Evolutionary conservation across 2,329 filamentous ascomycete genomes (phyloP), one percentile per base, ranked within the genome.

Genomic region (Metarhizium guizhouense): DNA sequence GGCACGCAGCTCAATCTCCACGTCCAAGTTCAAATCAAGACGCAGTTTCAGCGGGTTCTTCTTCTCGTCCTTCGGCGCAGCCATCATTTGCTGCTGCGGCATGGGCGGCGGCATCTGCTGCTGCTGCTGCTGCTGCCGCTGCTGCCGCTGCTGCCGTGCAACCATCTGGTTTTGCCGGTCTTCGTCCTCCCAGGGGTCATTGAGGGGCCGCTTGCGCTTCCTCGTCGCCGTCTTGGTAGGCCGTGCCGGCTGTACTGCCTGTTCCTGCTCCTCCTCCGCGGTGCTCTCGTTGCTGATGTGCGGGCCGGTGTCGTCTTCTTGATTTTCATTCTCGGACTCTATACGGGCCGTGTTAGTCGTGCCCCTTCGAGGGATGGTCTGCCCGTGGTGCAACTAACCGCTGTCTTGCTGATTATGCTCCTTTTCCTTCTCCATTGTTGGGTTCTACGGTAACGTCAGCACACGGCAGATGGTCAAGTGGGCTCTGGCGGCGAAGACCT

Each of bases 1-100:
- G 20, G 88, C 88, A 75, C 90, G 90, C 54, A 92, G 74, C 69
- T 90, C 83, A 62, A 92, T 87, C 72, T 92, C 87, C 53, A 92
- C 79, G 64, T 92, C 88, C 54, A 92, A 72, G 70, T 92, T 91
- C 55, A 90, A 74, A 67, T 92, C 87, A 36, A 90, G 71, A 42
- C 18, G 56, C 66, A 92, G 71, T 68, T 85, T 85, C 66, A 90
- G 70, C 29, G 86, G 84, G 63, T 88, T 85, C 60, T 82, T 72
- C 62, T 68, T 54, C n/a, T 59, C 60, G 11, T 57, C 55, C 61
- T 68, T 54, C 2, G 45, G 45, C 64, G 70, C 57, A 43, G 53
- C 65, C 62, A 63, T 63, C 50, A 62, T 57, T 54, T 66, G 63
- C 34, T 56, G 54, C 25, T 67, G 65, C 58, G 63, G 67, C 59